phyloP scores from a whole-genome alignment of 83 land plant species.

The Isoetes engelmannii region DNA sequence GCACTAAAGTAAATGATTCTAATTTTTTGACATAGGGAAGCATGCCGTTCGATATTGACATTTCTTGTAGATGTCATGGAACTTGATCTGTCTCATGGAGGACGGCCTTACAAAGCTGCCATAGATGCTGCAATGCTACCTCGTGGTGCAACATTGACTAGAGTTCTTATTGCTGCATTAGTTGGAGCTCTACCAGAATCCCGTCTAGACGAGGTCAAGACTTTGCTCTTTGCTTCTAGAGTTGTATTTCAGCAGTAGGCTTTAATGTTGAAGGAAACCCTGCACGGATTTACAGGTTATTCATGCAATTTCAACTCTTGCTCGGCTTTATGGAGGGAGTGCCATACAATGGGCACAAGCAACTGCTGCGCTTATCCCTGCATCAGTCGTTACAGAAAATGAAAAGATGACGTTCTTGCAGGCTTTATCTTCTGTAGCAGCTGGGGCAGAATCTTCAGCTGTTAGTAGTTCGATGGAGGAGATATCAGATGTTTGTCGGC shows the following conservation, averaged over 20 bases:
- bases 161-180: constrained; percentile 79
- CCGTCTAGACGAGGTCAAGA: constrained; percentile 67
- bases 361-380: constrained; percentile 56
- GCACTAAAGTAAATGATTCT: no score
- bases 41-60: constrained; percentile 79
- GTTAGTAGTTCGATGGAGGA: constrained; percentile 65
- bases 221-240: no score
- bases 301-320: constrained; percentile 50
- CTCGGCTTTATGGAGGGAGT: constrained; percentile 57
- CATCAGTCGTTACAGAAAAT: constrained; percentile 60
- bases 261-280: neutral
- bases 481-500: constrained; percentile 89
- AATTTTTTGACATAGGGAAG: constrained; percentile 51
- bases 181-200: constrained; percentile 97
- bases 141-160: constrained; percentile 62
- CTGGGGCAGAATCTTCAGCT: constrained; percentile 44
- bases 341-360: constrained; percentile 76
- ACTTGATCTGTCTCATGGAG: constrained; percentile 44
- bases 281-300: constrained; percentile 46
- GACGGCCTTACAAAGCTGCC: constrained; percentile 44
- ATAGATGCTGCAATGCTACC: constrained; percentile 64
- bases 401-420: constrained; percentile 66
- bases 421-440: constrained; percentile 58
- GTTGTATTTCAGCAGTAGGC: no score
- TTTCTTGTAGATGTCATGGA: constrained; percentile 79